Evolutionary conservation across 495 filamentous ascomycete genomes (phyloP).

Genomic region (Hypomontagnella monticulosa): DNA sequence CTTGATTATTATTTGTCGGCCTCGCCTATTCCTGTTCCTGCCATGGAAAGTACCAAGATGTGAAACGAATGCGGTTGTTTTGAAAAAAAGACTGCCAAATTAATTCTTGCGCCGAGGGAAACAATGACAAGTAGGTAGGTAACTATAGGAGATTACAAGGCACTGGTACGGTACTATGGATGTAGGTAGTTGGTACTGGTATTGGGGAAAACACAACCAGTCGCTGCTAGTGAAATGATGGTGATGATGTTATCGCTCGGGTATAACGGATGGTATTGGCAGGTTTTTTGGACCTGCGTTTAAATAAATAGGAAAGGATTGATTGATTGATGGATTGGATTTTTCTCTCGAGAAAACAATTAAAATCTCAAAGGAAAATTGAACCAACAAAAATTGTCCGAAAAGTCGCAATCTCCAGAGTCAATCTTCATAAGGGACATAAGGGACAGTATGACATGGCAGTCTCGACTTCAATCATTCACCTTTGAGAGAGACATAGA

Average conservation of each 20-base stretch:
- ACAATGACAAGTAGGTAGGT: constrained; percentile 20
- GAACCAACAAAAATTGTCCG: too few species aligned
- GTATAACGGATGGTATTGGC: constrained; percentile 27
- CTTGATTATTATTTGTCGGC: constrained; percentile 35
- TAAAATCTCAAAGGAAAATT: too few species aligned
- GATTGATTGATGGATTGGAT: constrained; percentile 10
- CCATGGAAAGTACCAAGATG: constrained; percentile 32
- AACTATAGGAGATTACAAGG: constrained; percentile 20
- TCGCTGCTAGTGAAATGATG: constrained; percentile 25
- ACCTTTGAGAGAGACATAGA: constrained; percentile 21
- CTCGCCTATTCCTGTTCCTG: constrained; percentile 23
- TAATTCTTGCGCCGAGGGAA: constrained; percentile 16
- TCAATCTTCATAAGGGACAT: too few species aligned
- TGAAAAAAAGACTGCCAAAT: constrained; percentile 13
- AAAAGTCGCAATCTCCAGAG: too few species aligned
- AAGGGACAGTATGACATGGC: neutral
- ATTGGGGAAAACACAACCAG: constrained; percentile 25
- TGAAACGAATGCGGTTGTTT: constrained; percentile 32
- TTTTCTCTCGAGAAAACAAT: neutral
- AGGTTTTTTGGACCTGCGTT: constrained; percentile 9
- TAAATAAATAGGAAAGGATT: constrained; percentile 1
- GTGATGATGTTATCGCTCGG: constrained; percentile 37
- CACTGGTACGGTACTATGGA: neutral
- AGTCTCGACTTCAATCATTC: constrained; percentile 6
- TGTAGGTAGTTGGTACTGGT: too few species aligned